Percentiles rank a stretch among this genome's conserved stretches.
Evolutionary conservation across 805 yeast species (phyloP).

Genomic region (Sugiyamaella smithiae): DNA sequence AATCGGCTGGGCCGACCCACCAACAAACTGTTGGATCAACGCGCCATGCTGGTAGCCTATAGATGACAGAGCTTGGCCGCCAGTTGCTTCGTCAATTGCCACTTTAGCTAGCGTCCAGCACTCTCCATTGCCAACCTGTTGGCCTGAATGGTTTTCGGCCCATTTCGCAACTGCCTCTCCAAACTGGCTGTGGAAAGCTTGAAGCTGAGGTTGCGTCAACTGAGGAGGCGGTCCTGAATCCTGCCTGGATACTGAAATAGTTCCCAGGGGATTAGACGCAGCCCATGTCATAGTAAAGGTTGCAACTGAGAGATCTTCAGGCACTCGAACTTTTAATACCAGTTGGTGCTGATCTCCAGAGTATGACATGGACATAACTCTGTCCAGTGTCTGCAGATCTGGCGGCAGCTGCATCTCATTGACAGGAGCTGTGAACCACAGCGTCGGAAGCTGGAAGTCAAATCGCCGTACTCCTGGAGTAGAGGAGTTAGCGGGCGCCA

Average conservation of each 20-base stretch:
- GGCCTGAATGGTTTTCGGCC: conserved; percentile 34
- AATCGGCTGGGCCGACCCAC: conserved; percentile 12
- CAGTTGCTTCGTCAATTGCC: conserved; percentile 30
- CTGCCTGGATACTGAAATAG: conserved; percentile 35
- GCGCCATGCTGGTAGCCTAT: conserved; percentile 34
- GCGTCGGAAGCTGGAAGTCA: conserved; percentile 24
- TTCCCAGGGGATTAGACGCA: conserved; percentile 36
- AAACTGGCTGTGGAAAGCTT: conserved; percentile 26
- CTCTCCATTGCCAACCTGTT: conserved; percentile 38
- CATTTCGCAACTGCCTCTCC: conserved; percentile 35
- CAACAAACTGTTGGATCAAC: conserved; percentile 25
- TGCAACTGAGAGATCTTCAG: conserved; percentile 33
- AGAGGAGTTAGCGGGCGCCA: conserved; percentile 8
- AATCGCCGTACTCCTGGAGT: conserved; percentile 11
- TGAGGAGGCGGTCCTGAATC: conserved; percentile 43
- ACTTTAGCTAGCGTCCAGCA: conserved; percentile 41
- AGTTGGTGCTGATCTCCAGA: conserved; percentile 23
- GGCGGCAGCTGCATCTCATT: conserved; percentile 27
- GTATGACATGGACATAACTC: conserved; percentile 21
- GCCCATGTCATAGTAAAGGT: conserved; percentile 31
- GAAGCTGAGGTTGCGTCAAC: conserved; percentile 29
- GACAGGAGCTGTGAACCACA: conserved; percentile 27
- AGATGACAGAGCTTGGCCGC: conserved; percentile 29
- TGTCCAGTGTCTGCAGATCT: conserved; percentile 27
- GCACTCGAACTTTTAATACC: conserved; percentile 29